phyloP scores from a whole-genome alignment of 176 grass and related monocot genomes.

The Bromus sterilis region DNA sequence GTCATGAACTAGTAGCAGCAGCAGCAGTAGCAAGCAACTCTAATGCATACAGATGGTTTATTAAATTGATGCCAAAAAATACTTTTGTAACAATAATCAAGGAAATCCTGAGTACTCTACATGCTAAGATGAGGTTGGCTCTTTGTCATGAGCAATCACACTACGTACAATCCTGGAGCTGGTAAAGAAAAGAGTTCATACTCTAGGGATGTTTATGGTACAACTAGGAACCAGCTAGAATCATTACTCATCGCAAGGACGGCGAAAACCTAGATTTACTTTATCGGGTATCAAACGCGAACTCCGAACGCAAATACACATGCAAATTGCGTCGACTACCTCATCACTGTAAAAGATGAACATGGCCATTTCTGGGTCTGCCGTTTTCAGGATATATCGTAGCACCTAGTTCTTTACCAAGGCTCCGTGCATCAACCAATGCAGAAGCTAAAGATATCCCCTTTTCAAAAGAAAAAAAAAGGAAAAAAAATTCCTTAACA shows the following conservation, averaged over 20 bases:
- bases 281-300: too few species aligned
- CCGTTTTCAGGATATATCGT: neutral
- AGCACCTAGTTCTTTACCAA: neutral
- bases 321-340: too few species aligned
- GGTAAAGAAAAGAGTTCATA: neutral
- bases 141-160: neutral
- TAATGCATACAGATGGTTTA: neutral
- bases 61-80: neutral
- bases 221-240: neutral
- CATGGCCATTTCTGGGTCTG: neutral
- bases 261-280: too few species aligned
- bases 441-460: neutral
- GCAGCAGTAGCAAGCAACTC: neutral
- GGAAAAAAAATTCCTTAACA: neutral
- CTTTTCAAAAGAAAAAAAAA: neutral
- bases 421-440: neutral
- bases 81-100: neutral
- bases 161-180: neutral
- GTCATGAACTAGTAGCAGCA: neutral
- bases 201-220: neutral
- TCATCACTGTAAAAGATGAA: too few species aligned
- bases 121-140: neutral
- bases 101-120: neutral
- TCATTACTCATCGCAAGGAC: neutral
- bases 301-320: too few species aligned